Evolutionary conservation across 805 yeast species (phyloP), one percentile per base, ranked within the genome.

Genomic region (Tetrapisispora taiwanensis): DNA sequence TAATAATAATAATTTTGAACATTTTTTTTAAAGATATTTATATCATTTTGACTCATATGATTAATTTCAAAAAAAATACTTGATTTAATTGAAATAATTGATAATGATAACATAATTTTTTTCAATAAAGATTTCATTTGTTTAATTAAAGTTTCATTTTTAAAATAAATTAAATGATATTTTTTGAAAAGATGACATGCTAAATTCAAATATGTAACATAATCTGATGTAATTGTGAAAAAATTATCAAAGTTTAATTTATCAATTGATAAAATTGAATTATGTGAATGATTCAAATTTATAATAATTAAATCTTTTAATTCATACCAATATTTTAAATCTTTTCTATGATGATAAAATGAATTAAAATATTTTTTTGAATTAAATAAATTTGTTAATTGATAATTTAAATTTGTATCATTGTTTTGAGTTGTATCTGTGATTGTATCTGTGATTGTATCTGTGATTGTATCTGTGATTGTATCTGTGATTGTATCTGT

Each of bases 21-120:
- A 5, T 4, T 30, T 22, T 15, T 22, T 22, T 12, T 14, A 3
- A 9, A 10, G 14, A 20, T 13, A 12, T 2, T 15, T 18, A 9
- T 27, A n/a, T 36, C 28, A 15, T 3, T 15, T 26, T 36, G 10
- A 14, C 9, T 32, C 22, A 36, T 14, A 26, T n/a, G 7, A 12
- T 26, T 26, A 15, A 36, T 7, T 36, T 36, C 39, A 43, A 82
- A 66, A 56, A 76, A 82, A n/a, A 83, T 57, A 40, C 74, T 69
- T 8, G 85, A 83, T 54, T 79, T 79, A 45, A 81, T 74, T 46
- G 79, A 77, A 45, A 84, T 71, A 46, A 78, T 82, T 2, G 85
- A 74, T 46, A 78, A 70, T 1, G 81, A 67, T 8, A 71, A 63
- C 0, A 79, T 73, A 14, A 81, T 65, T 47, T 72, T 70, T 52